Base-by-base conservation (phyloP, 78 protist genomes). In the Corallochytrium limacisporum region DNA sequence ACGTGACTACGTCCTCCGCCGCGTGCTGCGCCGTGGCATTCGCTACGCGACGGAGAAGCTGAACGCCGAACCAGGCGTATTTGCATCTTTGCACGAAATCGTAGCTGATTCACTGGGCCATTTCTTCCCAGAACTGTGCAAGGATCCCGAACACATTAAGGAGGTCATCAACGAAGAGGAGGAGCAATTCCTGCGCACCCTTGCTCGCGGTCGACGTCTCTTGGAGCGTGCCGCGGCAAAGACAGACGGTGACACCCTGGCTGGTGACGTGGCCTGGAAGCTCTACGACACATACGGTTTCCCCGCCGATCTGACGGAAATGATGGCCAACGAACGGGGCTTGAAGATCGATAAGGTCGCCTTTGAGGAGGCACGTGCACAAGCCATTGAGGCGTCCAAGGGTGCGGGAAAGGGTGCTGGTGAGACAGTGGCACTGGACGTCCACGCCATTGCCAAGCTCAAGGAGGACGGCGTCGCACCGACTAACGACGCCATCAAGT, bases 241-340 rank as follows among this genome's bases (percentile, higher is more conserved):
- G 42, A 5, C 46, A n/a, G 51, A 1, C 22, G 59, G 55, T 48
- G 39, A 54, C 37, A 49, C 46, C 50, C 16, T 88, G 54, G 18
- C 77, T 2, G 95, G 90, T 22, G 53, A 35, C 0, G 59, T 77
- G 9, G 89, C 89, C 16, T 85, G 82, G 65, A 54, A 29, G 38
- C 91, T 94, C 24, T 80, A 78, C 63, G 88, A 84, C 79, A 71
- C 94, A 26, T 86, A 74, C 73, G 98, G 98, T 65, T 94, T 91
- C 84, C 97, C 96, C 20, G 31, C 77, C 42, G 97, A 94, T 68
- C 81, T 91, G 31, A 91, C 95, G 35, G 69, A 50, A 31, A 61
- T 94, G 47, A 90, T 90, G 94, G 97, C 96, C 13, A 82, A 79
- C 31, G 96, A 94, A 85, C 43, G 36, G 29, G 84, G 84, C 47